Evolutionary conservation across 768 basidiomycete species (phyloP), one percentile per base, ranked within the genome.

Genomic region (Lepiota venenata): DNA sequence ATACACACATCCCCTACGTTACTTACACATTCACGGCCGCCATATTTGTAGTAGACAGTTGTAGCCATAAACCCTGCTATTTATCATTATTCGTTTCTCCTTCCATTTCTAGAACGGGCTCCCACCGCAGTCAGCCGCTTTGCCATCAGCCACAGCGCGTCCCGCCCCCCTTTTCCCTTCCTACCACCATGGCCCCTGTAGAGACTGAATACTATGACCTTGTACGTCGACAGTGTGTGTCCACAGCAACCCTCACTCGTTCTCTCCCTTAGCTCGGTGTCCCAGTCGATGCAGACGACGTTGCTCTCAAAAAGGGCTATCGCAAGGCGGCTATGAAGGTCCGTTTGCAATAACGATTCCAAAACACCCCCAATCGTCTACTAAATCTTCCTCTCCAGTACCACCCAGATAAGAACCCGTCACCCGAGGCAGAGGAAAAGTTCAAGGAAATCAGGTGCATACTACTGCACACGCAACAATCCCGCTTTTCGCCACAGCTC

Each of bases 391-490:
- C 55, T 25, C 15, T n/a, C 18, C 60, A 94, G 90, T 96, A 87
- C 66, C 94, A 97, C 66, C 95, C 94, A 4, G 95, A 97, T 72
- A 97, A 96, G 80, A 98, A 98, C 64, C 79, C 83, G 6, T 88
- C 91, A 3, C 80, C 85, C n/a, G 92, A 93, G 63, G 97, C 96
- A 1, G 93, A 94, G 66, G 88, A 91, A 67, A 94, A 86, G 75
- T 99, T 99, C 77, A 96, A 98, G 72, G 91, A 97, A 43, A 91
- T 99, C 64, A 93, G 92, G 91, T 86, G 61, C 58, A 68, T 68
- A 38, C n/a, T n/a, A 48, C 12, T 27, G 15, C 8, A 36, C 16
- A 9, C 27, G n/a, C n/a, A n/a, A n/a, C n/a, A n/a, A n/a, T n/a
- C n/a, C 21, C 25, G 38, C 22, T 20, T 32, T 43, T n/a, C 49